phyloP scores from a whole-genome alignment of 2,329 filamentous ascomycete species.

The Blastomyces parvus region DNA sequence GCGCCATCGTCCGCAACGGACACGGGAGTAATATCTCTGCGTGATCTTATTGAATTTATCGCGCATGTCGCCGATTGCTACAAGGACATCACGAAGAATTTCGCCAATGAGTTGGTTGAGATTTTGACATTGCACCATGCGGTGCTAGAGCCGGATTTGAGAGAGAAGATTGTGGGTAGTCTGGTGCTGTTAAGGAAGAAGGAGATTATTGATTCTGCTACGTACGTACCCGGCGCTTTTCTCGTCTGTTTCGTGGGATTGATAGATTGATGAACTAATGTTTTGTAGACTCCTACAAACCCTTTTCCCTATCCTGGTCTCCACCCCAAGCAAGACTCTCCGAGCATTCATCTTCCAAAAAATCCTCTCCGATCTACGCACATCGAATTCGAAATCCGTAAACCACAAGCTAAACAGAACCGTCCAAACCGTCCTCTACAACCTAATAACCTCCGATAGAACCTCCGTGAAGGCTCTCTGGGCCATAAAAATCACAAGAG shows the following conservation, averaged over 20 bases:
- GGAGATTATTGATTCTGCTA: constrained; percentile 77
- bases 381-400: constrained; percentile 73
- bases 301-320: constrained; percentile 85
- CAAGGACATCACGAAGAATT: constrained; percentile 64
- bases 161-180: constrained; percentile 90
- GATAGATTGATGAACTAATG: background rate
- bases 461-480: constrained; percentile 80
- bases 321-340: constrained; percentile 85
- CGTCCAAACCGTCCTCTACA: constrained; percentile 87
- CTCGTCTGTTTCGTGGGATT: background rate
- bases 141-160: constrained; percentile 68
- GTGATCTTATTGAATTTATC: constrained; percentile 86
- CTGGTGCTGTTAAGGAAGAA: constrained; percentile 82
- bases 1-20: constrained; percentile 69
- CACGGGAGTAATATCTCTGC: constrained; percentile 71
- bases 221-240: constrained; percentile 25
- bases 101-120: constrained; percentile 69
- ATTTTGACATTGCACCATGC: constrained; percentile 77
- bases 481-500: constrained; percentile 90
- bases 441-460: constrained; percentile 77
- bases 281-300: constrained; percentile 60
- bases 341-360: constrained; percentile 77
- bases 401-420: constrained; percentile 92
- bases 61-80: constrained; percentile 92
- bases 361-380: constrained; percentile 81